Base-by-base conservation (phyloP, 2,329 filamentous ascomycete genomes). In the Sclerotinia sclerotiorum region DNA sequence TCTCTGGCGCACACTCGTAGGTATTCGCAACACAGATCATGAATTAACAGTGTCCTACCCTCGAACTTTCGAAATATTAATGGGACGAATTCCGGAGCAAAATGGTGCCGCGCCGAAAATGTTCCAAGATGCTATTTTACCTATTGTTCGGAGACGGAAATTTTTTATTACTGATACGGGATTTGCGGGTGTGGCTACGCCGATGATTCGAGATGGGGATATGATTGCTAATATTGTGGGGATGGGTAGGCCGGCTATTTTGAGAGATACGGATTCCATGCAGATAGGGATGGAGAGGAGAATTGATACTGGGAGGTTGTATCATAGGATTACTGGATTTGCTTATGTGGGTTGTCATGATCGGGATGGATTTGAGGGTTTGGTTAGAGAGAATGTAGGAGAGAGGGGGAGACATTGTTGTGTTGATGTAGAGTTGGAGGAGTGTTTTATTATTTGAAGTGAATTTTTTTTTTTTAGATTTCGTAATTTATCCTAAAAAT, bases 21-120 rank as follows among this genome's bases (percentile, higher is more conserved):
- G 62, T 24, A 65, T 65, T n/a, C 62, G 62, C 17, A 65, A 65
- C 15, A 56, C 62, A 4, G 51, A 55, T 35, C n/a, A 42, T n/a
- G 13, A 27, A 3, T 44, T 44, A 13, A 54, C 56, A 4, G 19
- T 29, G 11, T 3, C 17, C 3, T 65, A 54, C 27, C n/a, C 32
- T 4, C 15, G 21, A 56, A n/a, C 24, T 17, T 65, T 65, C n/a
- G 62, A 65, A 35, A 32, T 44, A 11, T n/a, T 65, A 15, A 54
- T 65, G n/a, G 62, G 32, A 5, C 48, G 48, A 7, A 7, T 15
- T n/a, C 7, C 13, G 2, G 62, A 55, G 42, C 49, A 65, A 24
- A n/a, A 65, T 65, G 48, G 48, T 6, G 49, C 42, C 32, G 62
- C 24, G 5, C 48, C 42, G 19, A 55, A 65, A 35, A 44, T 54